phyloP scores from a whole-genome alignment of 345 rosid genomes.

The Hypericum perforatum region DNA sequence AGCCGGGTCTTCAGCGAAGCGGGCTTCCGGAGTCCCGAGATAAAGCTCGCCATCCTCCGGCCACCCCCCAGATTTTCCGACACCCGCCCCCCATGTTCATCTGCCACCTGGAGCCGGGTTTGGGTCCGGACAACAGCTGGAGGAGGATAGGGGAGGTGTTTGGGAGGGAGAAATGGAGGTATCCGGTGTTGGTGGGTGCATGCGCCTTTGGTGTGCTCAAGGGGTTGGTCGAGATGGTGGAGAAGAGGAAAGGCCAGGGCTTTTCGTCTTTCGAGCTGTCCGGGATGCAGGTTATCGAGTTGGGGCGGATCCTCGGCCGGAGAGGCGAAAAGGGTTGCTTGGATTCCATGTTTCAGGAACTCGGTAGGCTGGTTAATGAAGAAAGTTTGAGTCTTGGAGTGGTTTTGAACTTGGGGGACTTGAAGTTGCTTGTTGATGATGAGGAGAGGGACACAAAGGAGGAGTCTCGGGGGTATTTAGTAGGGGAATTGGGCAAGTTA shows the following conservation, averaged over 20 bases:
- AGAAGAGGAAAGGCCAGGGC: constrained; percentile 18
- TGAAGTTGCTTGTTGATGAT: constrained; percentile 25
- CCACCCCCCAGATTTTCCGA: constrained; percentile 23
- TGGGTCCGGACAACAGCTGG: constrained; percentile 25
- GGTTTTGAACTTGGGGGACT: constrained; percentile 45
- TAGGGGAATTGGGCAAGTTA: constrained; percentile 31
- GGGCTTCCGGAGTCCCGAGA: constrained; percentile 55
- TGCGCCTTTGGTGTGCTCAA: constrained; percentile 35
- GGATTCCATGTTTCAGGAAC: constrained; percentile 23
- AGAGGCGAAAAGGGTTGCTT: constrained; percentile 18
- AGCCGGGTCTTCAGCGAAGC: constrained; percentile 60
- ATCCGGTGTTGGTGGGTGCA: constrained; percentile 22
- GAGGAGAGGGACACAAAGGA: constrained; percentile 4
- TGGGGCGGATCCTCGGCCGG: constrained; percentile 15
- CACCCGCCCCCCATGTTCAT: constrained; percentile 41
- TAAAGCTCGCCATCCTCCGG: constrained; percentile 48
- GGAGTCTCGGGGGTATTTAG: constrained; percentile 23
- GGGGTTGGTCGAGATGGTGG: constrained; percentile 28
- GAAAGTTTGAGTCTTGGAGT: constrained; percentile 24
- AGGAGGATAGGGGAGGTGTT: too few relatives aligned
- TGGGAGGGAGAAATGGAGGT: too few relatives aligned
- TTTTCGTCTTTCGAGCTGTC: constrained; percentile 30
- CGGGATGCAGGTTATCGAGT: constrained; percentile 29
- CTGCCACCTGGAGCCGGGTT: constrained; percentile 34
- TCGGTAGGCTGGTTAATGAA: constrained; percentile 17